Evolutionary conservation across 257 asterid species (phyloP).

Genomic region (Lavandula angustifolia): DNA sequence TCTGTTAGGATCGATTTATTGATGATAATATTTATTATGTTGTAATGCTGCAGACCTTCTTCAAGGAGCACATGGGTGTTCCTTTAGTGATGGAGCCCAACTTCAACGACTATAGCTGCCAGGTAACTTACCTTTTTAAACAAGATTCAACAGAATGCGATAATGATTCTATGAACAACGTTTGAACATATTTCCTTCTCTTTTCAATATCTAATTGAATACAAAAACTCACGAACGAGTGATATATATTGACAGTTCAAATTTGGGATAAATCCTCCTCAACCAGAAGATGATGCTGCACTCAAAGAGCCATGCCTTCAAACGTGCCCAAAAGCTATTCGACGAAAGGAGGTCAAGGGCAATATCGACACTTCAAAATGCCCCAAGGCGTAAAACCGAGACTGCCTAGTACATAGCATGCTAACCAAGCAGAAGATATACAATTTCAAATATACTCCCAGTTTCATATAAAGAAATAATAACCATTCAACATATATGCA

Average conservation of each 20-base stretch:
- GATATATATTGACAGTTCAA: slow-evolving; percentile 54
- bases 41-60: slow-evolving; percentile 48
- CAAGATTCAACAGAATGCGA: no score
- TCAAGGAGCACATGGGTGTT: slow-evolving; percentile 84
- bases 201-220: neutral
- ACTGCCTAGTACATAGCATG: neutral
- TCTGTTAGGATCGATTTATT: no score
- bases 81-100: slow-evolving; percentile 85
- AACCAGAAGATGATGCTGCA: slow-evolving; percentile 52
- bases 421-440: neutral
- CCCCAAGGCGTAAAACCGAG: slow-evolving; percentile 47
- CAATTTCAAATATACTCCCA: neutral
- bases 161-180: no score
- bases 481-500: neutral
- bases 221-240: neutral
- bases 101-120: slow-evolving; percentile 80
- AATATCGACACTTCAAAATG: slow-evolving; percentile 40
- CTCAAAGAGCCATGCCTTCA: slow-evolving; percentile 78
- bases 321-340: slow-evolving; percentile 65
- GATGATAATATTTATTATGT: neutral
- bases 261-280: slow-evolving; percentile 74
- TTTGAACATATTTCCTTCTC: neutral
- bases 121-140: slow-evolving; percentile 42
- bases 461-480: neutral
- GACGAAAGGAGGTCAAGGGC: slow-evolving; percentile 40